Conservation (phyloP, 2,329 filamentous ascomycete species). For the Microdochium bolleyi region DNA sequence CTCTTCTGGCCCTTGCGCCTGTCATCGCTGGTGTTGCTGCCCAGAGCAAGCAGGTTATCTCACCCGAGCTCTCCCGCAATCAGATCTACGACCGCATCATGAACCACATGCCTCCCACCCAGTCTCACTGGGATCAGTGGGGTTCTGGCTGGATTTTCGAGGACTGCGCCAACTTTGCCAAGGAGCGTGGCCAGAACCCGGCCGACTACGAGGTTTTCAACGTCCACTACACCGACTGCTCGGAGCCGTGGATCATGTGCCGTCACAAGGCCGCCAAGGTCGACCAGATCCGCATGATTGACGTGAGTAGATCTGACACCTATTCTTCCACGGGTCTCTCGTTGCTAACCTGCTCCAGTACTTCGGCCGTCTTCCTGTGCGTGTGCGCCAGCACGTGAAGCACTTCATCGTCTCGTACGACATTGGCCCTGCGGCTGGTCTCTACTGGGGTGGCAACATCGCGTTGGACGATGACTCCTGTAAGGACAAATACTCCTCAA, state of each 20-base stretch:
- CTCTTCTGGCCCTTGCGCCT: not conserved
- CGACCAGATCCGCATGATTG: slow-evolving; percentile 14
- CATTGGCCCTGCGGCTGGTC: slow-evolving; percentile 6
- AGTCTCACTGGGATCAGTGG: slow-evolving; percentile 8
- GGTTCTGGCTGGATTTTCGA: slow-evolving; percentile 9
- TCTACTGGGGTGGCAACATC: slow-evolving; percentile 10
- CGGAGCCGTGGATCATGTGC: slow-evolving; percentile 19
- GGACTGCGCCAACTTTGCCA: slow-evolving; percentile 10
- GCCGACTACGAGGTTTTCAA: slow-evolving; percentile 15
- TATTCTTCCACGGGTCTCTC: slow-evolving; percentile 9
- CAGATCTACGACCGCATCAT: not conserved
- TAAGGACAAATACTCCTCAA: slow-evolving; percentile 6
- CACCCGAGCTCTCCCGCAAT: not conserved
- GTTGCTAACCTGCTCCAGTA: slow-evolving; percentile 8
- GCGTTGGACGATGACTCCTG: slow-evolving; percentile 5
- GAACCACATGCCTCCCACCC: not conserved
- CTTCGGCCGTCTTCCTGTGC: slow-evolving; percentile 19
- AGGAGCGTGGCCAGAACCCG: slow-evolving; percentile 7
- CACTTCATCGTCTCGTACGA: slow-evolving; percentile 13
- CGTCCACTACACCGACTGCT: slow-evolving; percentile 18
- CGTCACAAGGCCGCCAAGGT: slow-evolving; percentile 15
- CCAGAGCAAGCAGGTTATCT: not conserved
- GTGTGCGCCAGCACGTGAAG: slow-evolving; percentile 15
- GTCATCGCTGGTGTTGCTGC: not conserved
- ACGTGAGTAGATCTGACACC: slow-evolving; percentile 14